Base-by-base conservation (phyloP, 495 filamentous ascomycete species). In the Xylaria scruposa region DNA sequence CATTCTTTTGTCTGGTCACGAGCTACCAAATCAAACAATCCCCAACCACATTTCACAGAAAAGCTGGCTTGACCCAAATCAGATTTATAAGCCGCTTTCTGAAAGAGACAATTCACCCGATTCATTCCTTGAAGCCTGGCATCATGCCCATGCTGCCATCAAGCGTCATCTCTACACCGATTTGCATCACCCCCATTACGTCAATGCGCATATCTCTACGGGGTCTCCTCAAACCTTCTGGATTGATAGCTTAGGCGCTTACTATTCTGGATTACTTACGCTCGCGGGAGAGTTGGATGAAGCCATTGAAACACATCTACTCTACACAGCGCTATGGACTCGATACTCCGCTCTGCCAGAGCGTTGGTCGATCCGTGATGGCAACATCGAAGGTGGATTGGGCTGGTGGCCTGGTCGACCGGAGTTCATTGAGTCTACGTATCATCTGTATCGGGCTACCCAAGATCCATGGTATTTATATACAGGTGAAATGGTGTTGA, bases 371-470 rank as follows among this genome's bases (percentile, higher is more conserved):
- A 88, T 94, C 26, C 88, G 89, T 47, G 91, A 92, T n/a, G 93
- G 93, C 33, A 88, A 91, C 51, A 90, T 99, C 54, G 97, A 98
- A 76, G 88, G 90, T 7, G 94, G 94, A 8, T 88, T 98, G 10
- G 89, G 91, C 9, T 98, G 96, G 94, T 99, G 97, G 89, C 94
- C 94, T 19, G 92, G 97, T 46, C 88, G 96, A 42, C 96, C 96
- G 10, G 96, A 99, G 80, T 98, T 98, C 75, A 92, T 97, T 75
- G 96, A 99, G 79, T 97, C 93, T 0, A 98, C 93, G 0, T 99
- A 96, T 77, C 91, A 98, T 78, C 82, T 99, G 15, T 97, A 97
- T 76, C 89, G 91, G 44, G 94, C 95, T 9, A 98, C 97, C n/a
- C 88, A 89, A 69, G 96, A 99, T 79, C 95, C 95, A 0, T 99